Evolutionary conservation across 306 rosid genomes (phyloP).

Genomic region (Senna siamea): DNA sequence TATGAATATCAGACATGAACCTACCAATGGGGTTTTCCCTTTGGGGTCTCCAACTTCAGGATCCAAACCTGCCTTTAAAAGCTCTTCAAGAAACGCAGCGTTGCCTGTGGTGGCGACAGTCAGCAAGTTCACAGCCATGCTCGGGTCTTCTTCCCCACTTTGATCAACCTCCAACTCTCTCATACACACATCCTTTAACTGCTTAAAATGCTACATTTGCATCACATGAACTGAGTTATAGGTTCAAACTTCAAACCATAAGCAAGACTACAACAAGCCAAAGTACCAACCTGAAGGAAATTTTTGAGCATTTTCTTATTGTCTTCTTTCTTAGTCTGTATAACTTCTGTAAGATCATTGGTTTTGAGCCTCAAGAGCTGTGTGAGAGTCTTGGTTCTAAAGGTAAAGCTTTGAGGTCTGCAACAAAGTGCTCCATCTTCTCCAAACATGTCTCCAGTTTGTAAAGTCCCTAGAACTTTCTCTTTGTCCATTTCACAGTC

Average conservation of each 20-base stretch:
- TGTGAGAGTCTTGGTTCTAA: conserved; percentile 83
- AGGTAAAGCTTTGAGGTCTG: conserved; percentile 68
- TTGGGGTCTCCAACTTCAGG: conserved; percentile 72
- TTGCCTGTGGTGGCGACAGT: conserved; percentile 66
- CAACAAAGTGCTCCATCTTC: conserved; percentile 79
- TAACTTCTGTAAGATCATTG: conserved; percentile 57
- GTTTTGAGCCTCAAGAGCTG: conserved; percentile 85
- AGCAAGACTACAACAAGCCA: conserved; percentile 20
- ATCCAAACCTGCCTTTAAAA: conserved; percentile 77
- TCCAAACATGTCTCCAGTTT: conserved; percentile 74
- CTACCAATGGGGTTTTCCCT: conserved; percentile 83
- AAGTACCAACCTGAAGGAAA: conserved; percentile 65
- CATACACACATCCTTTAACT: conserved; percentile 54
- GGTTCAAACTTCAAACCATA: neutral
- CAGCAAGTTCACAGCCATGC: conserved; percentile 55
- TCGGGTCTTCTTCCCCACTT: conserved; percentile 59
- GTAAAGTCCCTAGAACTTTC: conserved; percentile 60
- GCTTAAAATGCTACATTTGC: conserved; percentile 69
- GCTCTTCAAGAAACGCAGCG: conserved; percentile 79
- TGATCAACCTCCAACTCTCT: conserved; percentile 49
- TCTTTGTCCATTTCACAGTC: conserved; percentile 60
- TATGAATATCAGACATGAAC: conserved; percentile 5
- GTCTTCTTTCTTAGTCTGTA: conserved; percentile 63
- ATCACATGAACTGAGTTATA: conserved; percentile 4
- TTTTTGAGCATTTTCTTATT: conserved; percentile 61